Evolutionary conservation across 2,329 filamentous ascomycete species (phyloP).

Genomic region (Aspergillus fumigatus): DNA sequence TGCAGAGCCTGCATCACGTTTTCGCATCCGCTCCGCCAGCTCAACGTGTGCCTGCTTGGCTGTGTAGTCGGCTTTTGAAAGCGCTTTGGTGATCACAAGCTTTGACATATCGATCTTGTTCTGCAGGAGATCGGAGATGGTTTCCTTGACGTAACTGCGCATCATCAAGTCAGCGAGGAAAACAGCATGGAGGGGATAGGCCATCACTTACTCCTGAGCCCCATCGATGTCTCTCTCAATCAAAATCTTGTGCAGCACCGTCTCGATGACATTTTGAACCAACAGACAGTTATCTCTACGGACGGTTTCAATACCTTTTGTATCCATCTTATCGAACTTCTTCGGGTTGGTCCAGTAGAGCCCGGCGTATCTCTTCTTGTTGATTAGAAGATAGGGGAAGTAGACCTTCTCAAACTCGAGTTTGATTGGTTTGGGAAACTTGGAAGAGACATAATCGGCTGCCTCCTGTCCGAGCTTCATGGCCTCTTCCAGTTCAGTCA

Average conservation of each 20-base stretch:
- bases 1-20: slow-evolving; percentile 91
- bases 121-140: slow-evolving; percentile 88
- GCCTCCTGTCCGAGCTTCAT: slow-evolving; percentile 97
- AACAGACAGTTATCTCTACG: slow-evolving; percentile 92
- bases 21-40: slow-evolving; percentile 92
- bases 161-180: slow-evolving; percentile 32
- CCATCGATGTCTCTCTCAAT: slow-evolving; percentile 88
- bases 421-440: slow-evolving; percentile 96
- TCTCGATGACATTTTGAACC: slow-evolving; percentile 96
- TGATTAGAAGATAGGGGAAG: slow-evolving; percentile 95
- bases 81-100: slow-evolving; percentile 95
- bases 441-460: slow-evolving; percentile 77
- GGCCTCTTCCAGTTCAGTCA: slow-evolving; percentile 75
- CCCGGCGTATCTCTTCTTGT: slow-evolving; percentile 99
- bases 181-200: not conserved
- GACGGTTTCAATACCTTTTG: slow-evolving; percentile 97
- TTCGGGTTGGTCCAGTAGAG: slow-evolving; percentile 92
- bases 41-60: slow-evolving; percentile 95
- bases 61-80: slow-evolving; percentile 84
- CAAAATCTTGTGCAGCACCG: slow-evolving; percentile 88
- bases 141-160: slow-evolving; percentile 85
- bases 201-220: slow-evolving; percentile 75
- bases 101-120: slow-evolving; percentile 99
- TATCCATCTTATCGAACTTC: slow-evolving; percentile 99
- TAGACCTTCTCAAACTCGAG: slow-evolving; percentile 99